These are phyloP conservation scores for Aspergillus neotritici DNA, from an alignment of 2,329 filamentous ascomycete genomes.

Conservation along the genomic window DNA sequence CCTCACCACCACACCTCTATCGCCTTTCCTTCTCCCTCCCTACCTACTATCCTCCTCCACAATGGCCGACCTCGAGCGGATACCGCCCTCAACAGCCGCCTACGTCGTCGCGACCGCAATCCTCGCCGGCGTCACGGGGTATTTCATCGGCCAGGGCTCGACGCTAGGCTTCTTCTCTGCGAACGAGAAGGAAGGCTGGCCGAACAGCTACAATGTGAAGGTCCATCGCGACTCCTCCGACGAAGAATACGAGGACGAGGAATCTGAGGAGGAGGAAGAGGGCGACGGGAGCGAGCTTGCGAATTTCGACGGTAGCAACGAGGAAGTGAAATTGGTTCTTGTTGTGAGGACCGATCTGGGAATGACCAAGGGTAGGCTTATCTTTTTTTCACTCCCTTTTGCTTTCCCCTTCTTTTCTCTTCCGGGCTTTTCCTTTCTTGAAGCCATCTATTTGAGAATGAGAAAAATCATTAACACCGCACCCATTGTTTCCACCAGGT, in stretches of 20 bases:
- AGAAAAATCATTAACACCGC: neutral
- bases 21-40: neutral
- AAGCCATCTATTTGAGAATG: neutral
- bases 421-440: constrained; percentile 4
- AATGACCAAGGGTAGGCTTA: constrained; percentile 81
- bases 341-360: constrained; percentile 90
- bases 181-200: constrained; percentile 42
- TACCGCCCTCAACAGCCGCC: constrained; percentile 50
- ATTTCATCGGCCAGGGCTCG: constrained; percentile 61
- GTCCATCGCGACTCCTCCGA: constrained; percentile 41
- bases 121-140: constrained; percentile 68
- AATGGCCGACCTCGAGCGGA: constrained; percentile 35
- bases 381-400: constrained; percentile 2
- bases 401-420: constrained; percentile 3
- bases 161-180: constrained; percentile 67
- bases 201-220: constrained; percentile 51
- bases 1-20: neutral
- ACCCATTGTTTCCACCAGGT: constrained; percentile 48
- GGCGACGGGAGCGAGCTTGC: constrained; percentile 49
- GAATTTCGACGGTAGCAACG: constrained; percentile 49
- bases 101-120: constrained; percentile 69
- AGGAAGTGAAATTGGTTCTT: constrained; percentile 91
- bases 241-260: constrained; percentile 28
- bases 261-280: constrained; percentile 57
- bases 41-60: constrained; percentile 4